These are phyloP conservation scores for Diaporthe velutina DNA, from an alignment of 2,329 filamentous ascomycete species.

Conservation along the genomic window DNA sequence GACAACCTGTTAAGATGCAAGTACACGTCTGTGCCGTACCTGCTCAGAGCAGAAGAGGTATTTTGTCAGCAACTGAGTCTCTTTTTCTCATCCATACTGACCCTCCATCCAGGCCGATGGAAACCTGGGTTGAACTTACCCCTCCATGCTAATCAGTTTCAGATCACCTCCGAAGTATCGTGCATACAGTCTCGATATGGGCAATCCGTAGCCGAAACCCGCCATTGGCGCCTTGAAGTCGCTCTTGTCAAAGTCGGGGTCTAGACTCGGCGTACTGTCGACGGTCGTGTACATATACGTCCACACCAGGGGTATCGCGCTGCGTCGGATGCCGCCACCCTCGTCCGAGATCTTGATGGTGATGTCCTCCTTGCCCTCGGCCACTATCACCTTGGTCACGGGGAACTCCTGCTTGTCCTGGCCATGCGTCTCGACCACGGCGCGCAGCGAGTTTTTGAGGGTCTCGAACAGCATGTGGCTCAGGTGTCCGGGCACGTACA, in stretches of 20 bases:
- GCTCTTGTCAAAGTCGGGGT: constrained; percentile 98
- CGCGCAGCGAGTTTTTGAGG: constrained; percentile 96
- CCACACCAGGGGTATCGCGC: constrained; percentile 97
- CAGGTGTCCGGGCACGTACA: constrained; percentile 99
- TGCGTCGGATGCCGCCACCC: constrained; percentile 93
- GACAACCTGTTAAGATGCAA: constrained; percentile 96
- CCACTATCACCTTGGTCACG: constrained; percentile 96
- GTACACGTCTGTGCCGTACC: constrained; percentile 98
- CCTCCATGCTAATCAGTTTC: constrained; percentile 99
- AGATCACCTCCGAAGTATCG: constrained; percentile 97
- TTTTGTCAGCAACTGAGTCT: constrained; percentile 39
- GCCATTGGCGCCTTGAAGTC: constrained; percentile 99
- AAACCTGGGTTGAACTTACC: constrained; percentile 69
- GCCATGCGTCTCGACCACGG: constrained; percentile 95
- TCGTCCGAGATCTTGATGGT: constrained; percentile 99
- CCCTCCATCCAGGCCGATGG: neutral
- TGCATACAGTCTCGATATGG: constrained; percentile 93
- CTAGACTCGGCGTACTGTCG: constrained; percentile 92
- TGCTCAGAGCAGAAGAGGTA: constrained; percentile 51
- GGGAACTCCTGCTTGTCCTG: constrained; percentile 97
- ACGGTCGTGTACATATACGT: constrained; percentile 99
- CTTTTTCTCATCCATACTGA: neutral
- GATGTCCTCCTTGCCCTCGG: constrained; percentile 97
- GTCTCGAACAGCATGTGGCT: constrained; percentile 99
- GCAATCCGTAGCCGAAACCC: constrained; percentile 97